Evolutionary conservation across 768 basidiomycete species (phyloP), one percentile per base, ranked within the genome.

Genomic region (Clathrus columnatus): DNA sequence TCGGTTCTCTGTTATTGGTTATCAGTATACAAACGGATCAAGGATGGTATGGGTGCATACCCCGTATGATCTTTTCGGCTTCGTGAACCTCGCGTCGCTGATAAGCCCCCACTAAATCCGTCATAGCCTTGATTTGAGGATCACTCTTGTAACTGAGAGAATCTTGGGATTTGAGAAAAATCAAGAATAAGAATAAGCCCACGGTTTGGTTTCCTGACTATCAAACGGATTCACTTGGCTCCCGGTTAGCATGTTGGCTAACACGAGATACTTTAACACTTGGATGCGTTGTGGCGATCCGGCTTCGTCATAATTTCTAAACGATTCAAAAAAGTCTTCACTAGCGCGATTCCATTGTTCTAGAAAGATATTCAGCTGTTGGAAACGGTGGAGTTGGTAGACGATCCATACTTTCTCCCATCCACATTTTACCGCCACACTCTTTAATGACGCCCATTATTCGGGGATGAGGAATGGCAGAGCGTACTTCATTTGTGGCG

Each of bases 381-480:
- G 11, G 36, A 17, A 42, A 26, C 47, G n/a, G n/a, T n/a, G n/a
- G n/a, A 41, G 24, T 26, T 46, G 14, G 2, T 21, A 36, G 48
- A 18, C 5, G 27, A 47, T 17, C 63, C 84, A 64, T 69, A 87
- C 95, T 88, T 77, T 98, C 96, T 57, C 91, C 92, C 96, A 99
- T 98, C 94, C 96, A 98, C 96, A 99, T 99, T 72, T 99, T 99
- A 2, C 96, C 96, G 16, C 96, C 96, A 61, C 95, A 98, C 69
- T 99, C 96, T 66, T 94, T 91, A 72, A 99, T 98, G 50, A 98
- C 91, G 43, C 95, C 96, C 87, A 97, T 94, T 64, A 98, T 97
- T 27, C 92, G 81, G 8, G 96, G 96, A 72, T 98, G 96, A 16
- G 96, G 93, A 59, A 99, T 97, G 8, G 96, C 96, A 7, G 91